These are phyloP conservation scores for Populus nigra DNA, from an alignment of 345 rosid species.

Conservation along the genomic window DNA sequence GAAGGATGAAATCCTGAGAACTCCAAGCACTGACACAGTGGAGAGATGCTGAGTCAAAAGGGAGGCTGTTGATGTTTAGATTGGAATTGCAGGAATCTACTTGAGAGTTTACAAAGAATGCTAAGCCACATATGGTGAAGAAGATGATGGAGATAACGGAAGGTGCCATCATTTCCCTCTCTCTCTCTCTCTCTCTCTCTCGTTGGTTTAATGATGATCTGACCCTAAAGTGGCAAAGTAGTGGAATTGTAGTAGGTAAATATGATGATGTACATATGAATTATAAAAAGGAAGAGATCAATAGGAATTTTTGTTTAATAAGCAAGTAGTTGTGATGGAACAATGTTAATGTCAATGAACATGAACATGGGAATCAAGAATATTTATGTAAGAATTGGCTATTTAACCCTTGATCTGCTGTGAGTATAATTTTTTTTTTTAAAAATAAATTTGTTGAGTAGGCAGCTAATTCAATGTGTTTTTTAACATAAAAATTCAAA, in stretches of 20 bases:
- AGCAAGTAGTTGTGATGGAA: too few relatives aligned
- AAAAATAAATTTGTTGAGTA: too few relatives aligned
- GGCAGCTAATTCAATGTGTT: too few relatives aligned
- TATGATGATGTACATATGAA: neutral
- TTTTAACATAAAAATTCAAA: too few relatives aligned
- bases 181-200: neutral
- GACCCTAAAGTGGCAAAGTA: neutral
- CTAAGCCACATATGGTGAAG: neutral
- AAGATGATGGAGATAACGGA: neutral
- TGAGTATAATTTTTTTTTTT: too few relatives aligned
- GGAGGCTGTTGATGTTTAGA: constrained; percentile 31
- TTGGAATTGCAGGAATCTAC: constrained; percentile 37
- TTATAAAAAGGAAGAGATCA: constrained; percentile 5
- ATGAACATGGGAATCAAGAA: too few relatives aligned
- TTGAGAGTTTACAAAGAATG: constrained; percentile 13
- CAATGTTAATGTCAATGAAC: too few relatives aligned
- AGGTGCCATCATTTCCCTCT: neutral
- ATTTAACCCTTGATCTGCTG: too few relatives aligned
- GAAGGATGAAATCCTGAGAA: constrained; percentile 43
- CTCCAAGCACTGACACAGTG: constrained; percentile 54
- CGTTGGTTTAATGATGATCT: neutral
- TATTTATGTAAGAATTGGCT: too few relatives aligned
- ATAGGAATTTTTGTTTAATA: neutral
- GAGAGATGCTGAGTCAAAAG: constrained; percentile 46
- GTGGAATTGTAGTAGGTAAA: neutral